phyloP scores from a whole-genome alignment of 345 rosid species.

The Euphorbia pulcherrima region DNA sequence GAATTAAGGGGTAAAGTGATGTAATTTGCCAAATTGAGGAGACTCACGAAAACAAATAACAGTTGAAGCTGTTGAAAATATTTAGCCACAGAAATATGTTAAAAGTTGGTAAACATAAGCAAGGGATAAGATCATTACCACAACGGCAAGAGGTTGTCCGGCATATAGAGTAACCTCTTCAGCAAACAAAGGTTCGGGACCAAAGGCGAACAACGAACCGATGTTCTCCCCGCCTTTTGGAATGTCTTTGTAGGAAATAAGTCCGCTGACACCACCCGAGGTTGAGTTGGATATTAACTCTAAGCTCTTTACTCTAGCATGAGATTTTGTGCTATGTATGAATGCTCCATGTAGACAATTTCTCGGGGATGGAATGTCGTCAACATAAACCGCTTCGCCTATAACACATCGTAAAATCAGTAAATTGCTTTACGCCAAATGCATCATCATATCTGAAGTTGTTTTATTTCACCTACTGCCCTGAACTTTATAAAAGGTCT shows the following conservation, averaged over 20 bases:
- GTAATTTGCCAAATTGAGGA: too few relatives aligned
- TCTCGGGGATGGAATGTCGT: slow-evolving; percentile 78
- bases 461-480: too few relatives aligned
- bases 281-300: slow-evolving; percentile 34
- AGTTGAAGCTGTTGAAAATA: too few relatives aligned
- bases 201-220: slow-evolving; percentile 43
- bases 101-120: neutral
- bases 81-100: neutral
- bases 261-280: slow-evolving; percentile 40
- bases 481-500: too few relatives aligned
- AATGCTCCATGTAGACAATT: slow-evolving; percentile 77
- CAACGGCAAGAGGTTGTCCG: slow-evolving; percentile 72
- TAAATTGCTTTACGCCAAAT: too few relatives aligned
- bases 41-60: neutral
- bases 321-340: slow-evolving; percentile 70
- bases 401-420: slow-evolving; percentile 19
- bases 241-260: slow-evolving; percentile 66
- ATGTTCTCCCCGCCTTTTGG: slow-evolving; percentile 62
- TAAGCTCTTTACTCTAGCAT: slow-evolving; percentile 55
- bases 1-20: too few relatives aligned
- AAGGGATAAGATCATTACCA: slow-evolving; percentile 44
- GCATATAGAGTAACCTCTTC: slow-evolving; percentile 54
- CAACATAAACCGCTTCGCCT: slow-evolving; percentile 95
- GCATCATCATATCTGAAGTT: too few relatives aligned
- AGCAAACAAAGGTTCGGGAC: slow-evolving; percentile 58